These are phyloP conservation scores for Nitzschia sp. DNA, from an alignment of 108 stramenopile species.

Conservation along the genomic window DNA sequence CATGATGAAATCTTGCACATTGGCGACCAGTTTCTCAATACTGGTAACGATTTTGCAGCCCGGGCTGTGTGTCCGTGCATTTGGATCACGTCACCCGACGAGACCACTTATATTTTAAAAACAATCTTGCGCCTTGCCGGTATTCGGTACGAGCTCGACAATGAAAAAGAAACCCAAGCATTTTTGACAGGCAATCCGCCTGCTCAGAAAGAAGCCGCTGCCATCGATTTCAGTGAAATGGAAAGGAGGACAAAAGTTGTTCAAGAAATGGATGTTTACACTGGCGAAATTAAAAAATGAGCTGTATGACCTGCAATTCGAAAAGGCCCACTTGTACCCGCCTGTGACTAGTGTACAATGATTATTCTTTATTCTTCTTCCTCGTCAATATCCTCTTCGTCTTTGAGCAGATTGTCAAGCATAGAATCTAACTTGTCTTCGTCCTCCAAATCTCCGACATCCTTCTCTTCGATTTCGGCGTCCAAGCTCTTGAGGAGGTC, in stretches of 20 bases:
- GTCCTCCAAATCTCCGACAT: slow-evolving; percentile 69
- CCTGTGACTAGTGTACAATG: slow-evolving; percentile 29
- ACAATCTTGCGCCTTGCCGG: slow-evolving; percentile 80
- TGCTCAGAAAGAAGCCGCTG: not conserved
- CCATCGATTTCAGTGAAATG: slow-evolving; percentile 72
- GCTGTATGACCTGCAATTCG: not conserved
- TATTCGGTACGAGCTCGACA: slow-evolving; percentile 23
- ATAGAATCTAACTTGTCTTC: slow-evolving; percentile 74
- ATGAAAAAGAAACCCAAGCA: slow-evolving; percentile 3
- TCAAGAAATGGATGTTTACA: slow-evolving; percentile 86
- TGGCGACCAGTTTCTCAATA: slow-evolving; percentile 91
- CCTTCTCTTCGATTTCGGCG: slow-evolving; percentile 73
- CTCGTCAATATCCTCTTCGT: slow-evolving; percentile 66
- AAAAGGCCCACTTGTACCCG: no score
- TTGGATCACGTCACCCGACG: slow-evolving; percentile 92
- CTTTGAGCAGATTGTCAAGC: slow-evolving; percentile 73
- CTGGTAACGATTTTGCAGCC: slow-evolving; percentile 92
- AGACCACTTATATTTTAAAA: slow-evolving; percentile 91
- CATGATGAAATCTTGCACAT: slow-evolving; percentile 81
- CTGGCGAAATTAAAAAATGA: slow-evolving; percentile 64
- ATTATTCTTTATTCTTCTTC: slow-evolving; percentile 62
- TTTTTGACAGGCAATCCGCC: not conserved
- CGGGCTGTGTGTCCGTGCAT: slow-evolving; percentile 84
- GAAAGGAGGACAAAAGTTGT: slow-evolving; percentile 61
- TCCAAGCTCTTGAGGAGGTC: slow-evolving; percentile 93